Conservation (phyloP, 2,329 filamentous ascomycete genomes). For the Talaromyces marneffei region DNA sequence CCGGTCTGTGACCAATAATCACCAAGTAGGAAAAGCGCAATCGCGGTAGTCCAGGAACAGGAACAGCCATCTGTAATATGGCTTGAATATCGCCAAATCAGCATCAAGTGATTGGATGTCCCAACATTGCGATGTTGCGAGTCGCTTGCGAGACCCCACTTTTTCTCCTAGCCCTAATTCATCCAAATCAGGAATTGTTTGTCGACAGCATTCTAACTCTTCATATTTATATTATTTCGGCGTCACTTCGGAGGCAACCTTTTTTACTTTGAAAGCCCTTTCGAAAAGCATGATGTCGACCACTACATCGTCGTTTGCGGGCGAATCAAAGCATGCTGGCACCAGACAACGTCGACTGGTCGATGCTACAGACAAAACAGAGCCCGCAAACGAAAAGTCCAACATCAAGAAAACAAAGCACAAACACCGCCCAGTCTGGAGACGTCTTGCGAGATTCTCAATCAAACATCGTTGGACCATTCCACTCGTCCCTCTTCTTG, state of each 20-base stretch:
- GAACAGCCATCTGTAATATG: neutral
- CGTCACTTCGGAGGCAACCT: too few relatives aligned
- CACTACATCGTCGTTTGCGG: neutral
- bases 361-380: neutral
- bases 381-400: neutral
- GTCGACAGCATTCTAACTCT: neutral
- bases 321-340: neutral
- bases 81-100: neutral
- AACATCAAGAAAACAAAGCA: neutral
- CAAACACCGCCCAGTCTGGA: neutral
- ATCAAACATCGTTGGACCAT: constrained; percentile 9
- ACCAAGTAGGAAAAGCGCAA: neutral
- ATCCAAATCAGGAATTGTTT: neutral
- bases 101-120: neutral
- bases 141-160: constrained; percentile 4
- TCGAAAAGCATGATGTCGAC: neutral
- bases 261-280: neutral
- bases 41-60: neutral
- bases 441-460: neutral
- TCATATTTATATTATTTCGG: neutral
- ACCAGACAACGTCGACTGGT: neutral
- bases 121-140: neutral
- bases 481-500: neutral
- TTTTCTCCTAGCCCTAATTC: constrained; percentile 6
- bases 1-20: neutral